These are phyloP conservation scores for Apiotrichum gracile DNA, from an alignment of 1,284 basidiomycete species.

Conservation along the genomic window DNA sequence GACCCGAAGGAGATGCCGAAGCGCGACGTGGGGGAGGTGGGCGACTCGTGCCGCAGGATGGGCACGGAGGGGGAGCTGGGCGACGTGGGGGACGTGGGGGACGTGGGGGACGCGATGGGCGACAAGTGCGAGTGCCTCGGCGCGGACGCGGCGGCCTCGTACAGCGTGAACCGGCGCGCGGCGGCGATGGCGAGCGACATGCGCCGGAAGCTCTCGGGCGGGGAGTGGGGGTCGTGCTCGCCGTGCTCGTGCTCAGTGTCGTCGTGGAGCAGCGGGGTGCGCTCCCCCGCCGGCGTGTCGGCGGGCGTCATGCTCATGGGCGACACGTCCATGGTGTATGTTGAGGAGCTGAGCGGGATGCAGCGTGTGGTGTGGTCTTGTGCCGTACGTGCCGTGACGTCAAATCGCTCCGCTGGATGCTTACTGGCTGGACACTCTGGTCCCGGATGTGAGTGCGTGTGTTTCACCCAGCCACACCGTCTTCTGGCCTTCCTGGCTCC, in stretches of 20 bases:
- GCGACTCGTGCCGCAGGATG: background rate
- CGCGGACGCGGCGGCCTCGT: background rate
- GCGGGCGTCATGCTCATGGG: slow-evolving; percentile 1
- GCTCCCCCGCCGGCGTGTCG: no score
- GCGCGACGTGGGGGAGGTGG: background rate
- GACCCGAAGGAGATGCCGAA: background rate
- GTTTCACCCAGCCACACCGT: no score
- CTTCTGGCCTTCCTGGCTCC: no score
- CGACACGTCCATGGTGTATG: background rate
- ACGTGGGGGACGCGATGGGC: background rate
- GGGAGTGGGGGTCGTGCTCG: background rate
- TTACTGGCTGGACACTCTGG: background rate
- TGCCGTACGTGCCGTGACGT: background rate
- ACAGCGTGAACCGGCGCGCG: slow-evolving; percentile 14
- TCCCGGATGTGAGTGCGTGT: no score
- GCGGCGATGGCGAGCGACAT: slow-evolving; percentile 19
- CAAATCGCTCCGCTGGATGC: background rate
- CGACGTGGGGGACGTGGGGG: background rate
- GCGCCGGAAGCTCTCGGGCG: slow-evolving; percentile 6
- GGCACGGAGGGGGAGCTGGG: no score
- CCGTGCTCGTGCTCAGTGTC: background rate
- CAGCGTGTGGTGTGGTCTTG: background rate
- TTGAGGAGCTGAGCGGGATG: background rate
- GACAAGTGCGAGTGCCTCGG: background rate
- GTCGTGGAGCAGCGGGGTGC: no score